Conservation (phyloP, 164 flowering plant species). For the Magnolia officinalis region DNA sequence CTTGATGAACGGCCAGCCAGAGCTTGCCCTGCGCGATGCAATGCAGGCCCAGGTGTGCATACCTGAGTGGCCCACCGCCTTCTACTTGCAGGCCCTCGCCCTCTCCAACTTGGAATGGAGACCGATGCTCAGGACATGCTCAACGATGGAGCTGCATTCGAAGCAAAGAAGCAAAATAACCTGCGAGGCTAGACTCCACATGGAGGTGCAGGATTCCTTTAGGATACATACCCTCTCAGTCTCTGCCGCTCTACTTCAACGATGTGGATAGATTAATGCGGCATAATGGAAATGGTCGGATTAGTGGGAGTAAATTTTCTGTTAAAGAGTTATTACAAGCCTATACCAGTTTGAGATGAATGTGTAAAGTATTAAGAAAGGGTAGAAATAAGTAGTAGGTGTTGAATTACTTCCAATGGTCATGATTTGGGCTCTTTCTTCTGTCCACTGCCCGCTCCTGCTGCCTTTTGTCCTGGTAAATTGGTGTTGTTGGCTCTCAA, state of each 20-base stretch:
- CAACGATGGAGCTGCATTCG: slow-evolving; percentile 86
- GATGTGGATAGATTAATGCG: background rate
- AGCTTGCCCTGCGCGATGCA: slow-evolving; percentile 84
- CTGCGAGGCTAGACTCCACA: slow-evolving; percentile 52
- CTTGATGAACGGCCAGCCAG: slow-evolving; percentile 78
- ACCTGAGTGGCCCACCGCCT: slow-evolving; percentile 97
- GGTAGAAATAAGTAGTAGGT: slow-evolving; percentile 10
- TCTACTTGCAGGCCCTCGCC: slow-evolving; percentile 95
- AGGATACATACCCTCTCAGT: background rate
- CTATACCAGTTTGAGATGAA: background rate
- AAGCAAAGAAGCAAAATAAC: slow-evolving; percentile 75
- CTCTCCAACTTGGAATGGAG: slow-evolving; percentile 98
- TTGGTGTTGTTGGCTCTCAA: background rate
- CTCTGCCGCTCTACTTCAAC: background rate
- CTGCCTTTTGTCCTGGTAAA: background rate
- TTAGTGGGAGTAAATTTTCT: background rate
- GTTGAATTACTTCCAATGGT: background rate
- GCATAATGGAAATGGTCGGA: background rate
- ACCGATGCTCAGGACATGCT: slow-evolving; percentile 98
- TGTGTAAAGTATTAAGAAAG: slow-evolving; percentile 12
- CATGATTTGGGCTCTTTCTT: slow-evolving; percentile 1
- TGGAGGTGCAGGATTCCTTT: background rate
- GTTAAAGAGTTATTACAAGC: background rate
- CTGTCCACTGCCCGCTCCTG: background rate
- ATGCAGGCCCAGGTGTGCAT: slow-evolving; percentile 98